phyloP scores from a whole-genome alignment of 2,329 filamentous ascomycete genomes.

The Cladosporium phlei region DNA sequence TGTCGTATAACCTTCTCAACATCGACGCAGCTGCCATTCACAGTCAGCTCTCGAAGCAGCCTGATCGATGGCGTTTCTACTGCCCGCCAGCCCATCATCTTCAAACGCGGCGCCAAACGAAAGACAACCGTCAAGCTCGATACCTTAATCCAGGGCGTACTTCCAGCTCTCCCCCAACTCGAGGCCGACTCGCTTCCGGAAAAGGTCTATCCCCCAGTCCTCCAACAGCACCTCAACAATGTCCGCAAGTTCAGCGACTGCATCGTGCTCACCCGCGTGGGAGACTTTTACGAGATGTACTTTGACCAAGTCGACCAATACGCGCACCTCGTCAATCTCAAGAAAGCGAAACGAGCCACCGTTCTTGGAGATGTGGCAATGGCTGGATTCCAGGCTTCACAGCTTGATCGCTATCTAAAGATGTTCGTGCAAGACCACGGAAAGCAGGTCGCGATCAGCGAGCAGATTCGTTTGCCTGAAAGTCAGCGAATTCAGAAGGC shows the following conservation, averaged over 20 bases:
- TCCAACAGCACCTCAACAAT: constrained; percentile 80
- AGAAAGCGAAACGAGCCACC: constrained; percentile 77
- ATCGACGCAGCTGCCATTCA: not conserved
- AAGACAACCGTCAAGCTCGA: constrained; percentile 35
- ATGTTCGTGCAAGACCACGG: constrained; percentile 85
- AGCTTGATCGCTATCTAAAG: constrained; percentile 89
- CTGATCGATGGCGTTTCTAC: too few species aligned
- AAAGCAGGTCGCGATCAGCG: constrained; percentile 87
- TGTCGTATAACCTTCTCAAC: not conserved
- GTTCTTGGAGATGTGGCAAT: constrained; percentile 75
- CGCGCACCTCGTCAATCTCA: constrained; percentile 80
- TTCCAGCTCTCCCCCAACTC: constrained; percentile 41
- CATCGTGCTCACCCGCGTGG: constrained; percentile 84
- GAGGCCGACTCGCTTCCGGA: constrained; percentile 45
- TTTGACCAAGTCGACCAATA: constrained; percentile 91
- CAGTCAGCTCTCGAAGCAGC: not conserved
- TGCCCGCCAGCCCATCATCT: not conserved
- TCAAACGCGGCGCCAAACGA: constrained; percentile 37
- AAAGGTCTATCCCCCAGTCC: constrained; percentile 70
- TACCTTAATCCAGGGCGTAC: constrained; percentile 53
- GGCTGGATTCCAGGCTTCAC: constrained; percentile 92
- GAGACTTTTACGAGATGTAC: constrained; percentile 96
- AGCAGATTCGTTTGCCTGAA: constrained; percentile 65
- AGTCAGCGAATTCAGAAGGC: constrained; percentile 63
- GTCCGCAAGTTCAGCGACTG: constrained; percentile 89